phyloP scores from a whole-genome alignment of 2,329 filamentous ascomycete species.

The Microsporum ferrugineum region DNA sequence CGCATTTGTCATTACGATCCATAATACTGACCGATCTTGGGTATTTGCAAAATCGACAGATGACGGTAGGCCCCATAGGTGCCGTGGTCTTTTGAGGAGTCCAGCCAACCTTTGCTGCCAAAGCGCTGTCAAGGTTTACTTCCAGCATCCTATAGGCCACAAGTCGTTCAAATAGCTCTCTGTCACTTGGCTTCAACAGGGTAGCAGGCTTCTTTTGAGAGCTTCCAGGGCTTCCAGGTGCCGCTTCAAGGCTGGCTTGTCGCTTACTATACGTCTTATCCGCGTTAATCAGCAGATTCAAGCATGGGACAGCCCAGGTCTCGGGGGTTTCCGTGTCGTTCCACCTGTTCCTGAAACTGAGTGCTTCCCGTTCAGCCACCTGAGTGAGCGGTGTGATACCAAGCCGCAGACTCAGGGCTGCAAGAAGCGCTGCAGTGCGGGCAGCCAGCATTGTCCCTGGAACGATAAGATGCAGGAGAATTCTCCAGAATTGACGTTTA shows the following conservation, averaged over 20 bases:
- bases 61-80: constrained; percentile 34
- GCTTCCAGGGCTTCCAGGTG: background rate
- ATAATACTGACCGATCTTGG: constrained; percentile 43
- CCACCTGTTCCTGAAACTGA: constrained; percentile 36
- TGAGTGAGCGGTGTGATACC: constrained; percentile 35
- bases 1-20: constrained; percentile 31
- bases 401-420: constrained; percentile 40
- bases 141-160: constrained; percentile 40
- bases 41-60: constrained; percentile 34
- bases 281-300: constrained; percentile 39
- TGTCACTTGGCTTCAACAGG: constrained; percentile 30
- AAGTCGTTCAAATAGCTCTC: constrained; percentile 35
- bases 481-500: constrained; percentile 36
- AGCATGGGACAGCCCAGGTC: constrained; percentile 40
- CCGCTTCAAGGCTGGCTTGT: constrained; percentile 16
- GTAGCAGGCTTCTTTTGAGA: constrained; percentile 7
- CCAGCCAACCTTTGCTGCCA: constrained; percentile 38
- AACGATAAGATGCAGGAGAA: constrained; percentile 39
- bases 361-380: constrained; percentile 34
- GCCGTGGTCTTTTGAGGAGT: constrained; percentile 35
- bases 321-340: constrained; percentile 40
- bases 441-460: constrained; percentile 39
- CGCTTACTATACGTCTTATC: constrained; percentile 29
- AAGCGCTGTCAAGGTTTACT: constrained; percentile 36
- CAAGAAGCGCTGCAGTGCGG: constrained; percentile 38